Evolutionary conservation across 1,139 yeast genomes (phyloP), one percentile per base, ranked within the genome.

Genomic region (Geotrichum australiense): DNA sequence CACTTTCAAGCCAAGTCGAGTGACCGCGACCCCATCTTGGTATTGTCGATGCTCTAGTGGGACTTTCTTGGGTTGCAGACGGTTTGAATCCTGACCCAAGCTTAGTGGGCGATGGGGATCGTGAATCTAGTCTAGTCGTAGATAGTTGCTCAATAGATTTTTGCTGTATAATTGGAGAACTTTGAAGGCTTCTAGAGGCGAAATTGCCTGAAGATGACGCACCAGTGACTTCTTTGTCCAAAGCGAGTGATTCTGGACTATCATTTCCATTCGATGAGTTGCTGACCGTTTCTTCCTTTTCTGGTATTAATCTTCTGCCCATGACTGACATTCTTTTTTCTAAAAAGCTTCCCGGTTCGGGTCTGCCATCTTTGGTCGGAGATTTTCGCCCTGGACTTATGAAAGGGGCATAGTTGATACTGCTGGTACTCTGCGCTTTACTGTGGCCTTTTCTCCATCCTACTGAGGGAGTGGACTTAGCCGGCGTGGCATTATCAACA

Each of bases 1-100:
- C 61, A 39, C 59, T 55, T 38, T 57, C 61, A 15, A 57, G 43
- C 61, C 61, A 57, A 1, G 60, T 54, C 5, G 58, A 51, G 18
- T 57, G 46, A 2, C 47, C 50, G 5, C 60, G 58, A 10, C 39
- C 54, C 54, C 56, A 51, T 14, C 55, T 19, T 8, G 41, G 41
- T 2, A 41, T 23, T 12, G 29, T 21, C 8, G 45, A 25, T 14
- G 31, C 16, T 5, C 35, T 33, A 18, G 31, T 33, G 12, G 42
- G 31, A 18, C 42, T 33, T 21, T 25, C 41, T 12, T 36, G 26
- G n/a, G 36, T 23, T 5, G 24, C 25, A 15, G 10, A 16, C 2
- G 39, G 25, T 20, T 20, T 26, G 12, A 27, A 35, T 6, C 24
- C 25, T 19, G 39, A 24, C 8, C 32, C 33, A 12, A 35, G 28